Evolutionary conservation across 2,329 filamentous ascomycete species (phyloP).

Genomic region (Colletotrichum sidae): DNA sequence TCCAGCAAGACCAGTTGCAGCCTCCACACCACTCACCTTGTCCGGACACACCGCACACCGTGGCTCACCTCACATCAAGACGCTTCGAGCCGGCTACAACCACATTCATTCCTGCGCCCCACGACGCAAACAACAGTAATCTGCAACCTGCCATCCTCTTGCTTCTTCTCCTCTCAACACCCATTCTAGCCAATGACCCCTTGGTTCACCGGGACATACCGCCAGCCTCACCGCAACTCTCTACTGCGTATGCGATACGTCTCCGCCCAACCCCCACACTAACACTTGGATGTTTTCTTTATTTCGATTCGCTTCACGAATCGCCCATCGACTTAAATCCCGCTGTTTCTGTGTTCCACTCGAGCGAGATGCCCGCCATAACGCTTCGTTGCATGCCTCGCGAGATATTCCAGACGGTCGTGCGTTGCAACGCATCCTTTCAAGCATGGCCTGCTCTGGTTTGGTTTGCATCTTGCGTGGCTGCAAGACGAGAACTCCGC

Average conservation of each 20-base stretch:
- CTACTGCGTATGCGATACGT: constrained; percentile 34
- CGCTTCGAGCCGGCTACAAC: constrained; percentile 19
- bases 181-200: constrained; percentile 20
- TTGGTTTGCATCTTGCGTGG: constrained; percentile 7
- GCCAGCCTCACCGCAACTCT: constrained; percentile 40
- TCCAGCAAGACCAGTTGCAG: background rate
- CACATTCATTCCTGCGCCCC: constrained; percentile 19
- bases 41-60: too few species aligned
- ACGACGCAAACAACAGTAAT: constrained; percentile 19
- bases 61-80: too few species aligned
- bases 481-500: constrained; percentile 2
- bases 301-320: constrained; percentile 26
- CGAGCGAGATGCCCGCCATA: constrained; percentile 21
- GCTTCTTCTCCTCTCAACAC: background rate
- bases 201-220: constrained; percentile 32
- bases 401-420: constrained; percentile 3
- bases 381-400: constrained; percentile 19
- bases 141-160: constrained; percentile 13
- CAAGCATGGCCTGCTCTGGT: constrained; percentile 13
- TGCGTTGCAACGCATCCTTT: constrained; percentile 22
- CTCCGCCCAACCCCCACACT: constrained; percentile 33
- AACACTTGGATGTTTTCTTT: constrained; percentile 29
- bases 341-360: constrained; percentile 27
- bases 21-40: background rate
- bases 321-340: constrained; percentile 21